Conservation (phyloP, 75 land plant genomes). For the Chamaecyparis obtusa region DNA sequence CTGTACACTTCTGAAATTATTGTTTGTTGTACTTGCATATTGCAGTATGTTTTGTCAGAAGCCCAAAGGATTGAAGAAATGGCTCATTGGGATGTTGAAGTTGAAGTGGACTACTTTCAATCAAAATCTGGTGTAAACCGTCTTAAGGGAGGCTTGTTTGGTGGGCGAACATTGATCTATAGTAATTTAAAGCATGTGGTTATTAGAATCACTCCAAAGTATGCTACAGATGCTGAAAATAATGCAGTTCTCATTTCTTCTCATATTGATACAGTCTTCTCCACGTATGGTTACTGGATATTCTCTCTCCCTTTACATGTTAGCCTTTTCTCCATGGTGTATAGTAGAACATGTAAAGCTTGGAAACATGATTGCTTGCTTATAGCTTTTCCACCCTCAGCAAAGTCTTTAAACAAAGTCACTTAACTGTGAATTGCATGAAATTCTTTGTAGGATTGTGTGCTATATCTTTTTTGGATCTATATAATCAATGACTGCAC, state of each 20-base stretch:
- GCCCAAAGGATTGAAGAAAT: constrained; percentile 57
- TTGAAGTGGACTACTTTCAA: constrained; percentile 76
- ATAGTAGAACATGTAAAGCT: not conserved
- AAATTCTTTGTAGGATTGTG: not conserved
- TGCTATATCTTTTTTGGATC: not conserved
- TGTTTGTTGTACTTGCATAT: constrained; percentile 13
- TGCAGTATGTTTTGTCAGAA: constrained; percentile 73
- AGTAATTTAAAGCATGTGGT: constrained; percentile 78
- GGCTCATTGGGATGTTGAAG: constrained; percentile 80
- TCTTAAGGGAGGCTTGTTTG: constrained; percentile 66
- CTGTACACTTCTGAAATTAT: not conserved
- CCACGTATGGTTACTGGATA: constrained; percentile 51
- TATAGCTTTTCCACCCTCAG: not conserved
- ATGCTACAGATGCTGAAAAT: constrained; percentile 61
- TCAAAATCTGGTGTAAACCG: constrained; percentile 59
- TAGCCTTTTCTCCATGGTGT: not conserved
- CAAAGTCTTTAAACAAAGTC: not conserved
- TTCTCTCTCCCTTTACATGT: not conserved
- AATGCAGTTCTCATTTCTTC: constrained; percentile 92
- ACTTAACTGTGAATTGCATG: not conserved
- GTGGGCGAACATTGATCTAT: constrained; percentile 78
- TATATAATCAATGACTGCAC: not conserved
- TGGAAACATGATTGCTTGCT: not conserved
- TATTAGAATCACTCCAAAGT: constrained; percentile 72
- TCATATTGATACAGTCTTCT: constrained; percentile 95